Evolutionary conservation across 2,329 filamentous ascomycete genomes (phyloP), one percentile per base, ranked within the genome.

Genomic region (Rosellinia necatrix): DNA sequence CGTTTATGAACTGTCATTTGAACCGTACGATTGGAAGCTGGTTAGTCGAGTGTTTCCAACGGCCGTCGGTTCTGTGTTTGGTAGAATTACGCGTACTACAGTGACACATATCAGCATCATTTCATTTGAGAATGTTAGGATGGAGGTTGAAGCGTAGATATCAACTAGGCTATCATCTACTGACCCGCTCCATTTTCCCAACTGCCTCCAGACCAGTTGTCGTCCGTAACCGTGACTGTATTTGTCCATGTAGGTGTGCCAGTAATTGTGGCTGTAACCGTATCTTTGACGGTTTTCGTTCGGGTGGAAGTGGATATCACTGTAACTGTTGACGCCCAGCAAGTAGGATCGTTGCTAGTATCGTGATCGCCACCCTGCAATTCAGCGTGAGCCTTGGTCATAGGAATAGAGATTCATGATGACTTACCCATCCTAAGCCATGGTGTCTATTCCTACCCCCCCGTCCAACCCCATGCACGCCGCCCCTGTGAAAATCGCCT

Each of bases 41-140:
- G 43, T n/a, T 22, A 8, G n/a, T 4, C n/a, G n/a, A n/a, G n/a
- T n/a, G n/a, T n/a, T n/a, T 47, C 38, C 4, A 9, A 50, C 12
- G 13, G 25, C 21, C 17, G 22, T 25, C 6, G 13, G 15, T 24
- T 49, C 44, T 27, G 15, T 8, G 6, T 21, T 30, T 46, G 37
- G 32, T 41, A 24, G 25, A 29, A n/a, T 8, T 40, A 52, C 32
- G 58, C 58, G 41, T 58, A 60, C 58, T 60, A 53, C 43, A 48
- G 17, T 12, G 38, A 43, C 38, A 58, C 27, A 29, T 38, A 55
- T 60, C 42, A 60, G 58, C 27, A 58, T 55, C 41, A 34, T 27
- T 38, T 49, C 24, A 22, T 27, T 6, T 24, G 37, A 51, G 10
- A 22, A 21, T 13, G 15, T 35, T 19, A 30, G 43, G 34, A 51